phyloP scores from a whole-genome alignment of 805 yeast genomes.

The Candida awuae region DNA sequence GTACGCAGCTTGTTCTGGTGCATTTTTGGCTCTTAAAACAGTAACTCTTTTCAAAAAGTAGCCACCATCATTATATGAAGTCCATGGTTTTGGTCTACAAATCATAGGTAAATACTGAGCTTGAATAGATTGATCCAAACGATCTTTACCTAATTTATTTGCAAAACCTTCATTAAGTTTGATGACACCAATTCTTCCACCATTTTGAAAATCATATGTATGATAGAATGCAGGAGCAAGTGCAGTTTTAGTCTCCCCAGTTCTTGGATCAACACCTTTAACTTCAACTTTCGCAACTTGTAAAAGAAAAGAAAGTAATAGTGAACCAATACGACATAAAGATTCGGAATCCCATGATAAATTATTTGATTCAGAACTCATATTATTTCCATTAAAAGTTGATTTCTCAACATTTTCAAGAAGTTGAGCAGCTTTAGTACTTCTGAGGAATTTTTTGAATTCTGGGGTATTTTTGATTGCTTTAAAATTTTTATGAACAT shows the following conservation, averaged over 20 bases:
- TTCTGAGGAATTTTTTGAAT: conserved; percentile 33
- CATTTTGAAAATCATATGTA: conserved; percentile 71
- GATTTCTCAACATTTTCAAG: conserved; percentile 22
- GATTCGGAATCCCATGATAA: conserved; percentile 26
- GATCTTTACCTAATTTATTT: conserved; percentile 57
- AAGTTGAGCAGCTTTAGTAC: conserved; percentile 22
- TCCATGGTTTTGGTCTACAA: conserved; percentile 86
- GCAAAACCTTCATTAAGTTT: conserved; percentile 65
- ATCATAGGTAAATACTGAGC: conserved; percentile 93
- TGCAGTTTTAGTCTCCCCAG: conserved; percentile 59
- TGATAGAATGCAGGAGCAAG: conserved; percentile 88
- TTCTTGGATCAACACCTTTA: conserved; percentile 70
- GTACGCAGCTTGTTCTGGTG: conserved; percentile 87
- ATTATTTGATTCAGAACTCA: conserved; percentile 12
- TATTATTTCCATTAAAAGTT: conserved; percentile 9
- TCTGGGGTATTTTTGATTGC: conserved; percentile 41
- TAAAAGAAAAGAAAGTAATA: conserved; percentile 63
- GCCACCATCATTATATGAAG: conserved; percentile 75
- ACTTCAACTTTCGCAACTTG: conserved; percentile 80
- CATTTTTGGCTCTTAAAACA: conserved; percentile 69
- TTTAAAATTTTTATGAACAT: conserved; percentile 43
- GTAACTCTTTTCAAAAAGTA: conserved; percentile 56
- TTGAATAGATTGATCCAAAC: conserved; percentile 50
- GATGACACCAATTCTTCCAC: conserved; percentile 74
- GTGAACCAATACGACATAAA: conserved; percentile 71